Evolutionary conservation across 2,329 filamentous ascomycete species (phyloP), one percentile per base, ranked within the genome.

Genomic region (Westerdykella ornata): DNA sequence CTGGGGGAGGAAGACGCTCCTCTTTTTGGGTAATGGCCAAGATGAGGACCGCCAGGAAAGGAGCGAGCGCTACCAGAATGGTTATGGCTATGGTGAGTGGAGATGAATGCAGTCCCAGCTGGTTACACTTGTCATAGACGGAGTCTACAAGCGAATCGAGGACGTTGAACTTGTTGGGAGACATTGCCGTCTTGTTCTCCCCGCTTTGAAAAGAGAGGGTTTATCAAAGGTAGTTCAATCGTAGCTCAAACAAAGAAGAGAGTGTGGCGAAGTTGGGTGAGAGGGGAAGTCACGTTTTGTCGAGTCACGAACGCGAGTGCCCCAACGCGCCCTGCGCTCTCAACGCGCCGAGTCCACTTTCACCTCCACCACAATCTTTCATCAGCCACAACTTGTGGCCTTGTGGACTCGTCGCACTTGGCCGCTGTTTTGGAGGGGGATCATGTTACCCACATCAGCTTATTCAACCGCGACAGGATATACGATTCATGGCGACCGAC

Each of bases 401-500:
- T 26, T 26, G 12, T 26, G 8, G 12, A 26, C 8, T 9, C 7
- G 12, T 26, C 22, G 12, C 12, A 26, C 22, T 26, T 26, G 22
- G 7, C 22, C 8, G 8, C 22, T 26, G 22, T 26, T 11, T 26
- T 26, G 22, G 22, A 3, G 8, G 12, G 3, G 7, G 22, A 26
- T 9, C 22, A 26, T 26, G 7, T 9, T 26, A 26, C 8, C 8
- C 7, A 26, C 22, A 26, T 26, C 8, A 26, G 22, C 12, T 4
- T 26, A 9, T 9, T 26, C 22, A 4, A 8, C 22, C 22, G 7
- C 22, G 2, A 9, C 8, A 26, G 22, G 22, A 26, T 26, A 26
- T 9, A 26, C 8, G 12, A 26, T 26, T 46, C 43, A 66, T 66
- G 63, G 54, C 57, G 41, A 47, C 50, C 43, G 48, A 60, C 42